Evolutionary conservation across 495 filamentous ascomycete genomes (phyloP), one percentile per base, ranked within the genome.

Genomic region (Cercophora samala): DNA sequence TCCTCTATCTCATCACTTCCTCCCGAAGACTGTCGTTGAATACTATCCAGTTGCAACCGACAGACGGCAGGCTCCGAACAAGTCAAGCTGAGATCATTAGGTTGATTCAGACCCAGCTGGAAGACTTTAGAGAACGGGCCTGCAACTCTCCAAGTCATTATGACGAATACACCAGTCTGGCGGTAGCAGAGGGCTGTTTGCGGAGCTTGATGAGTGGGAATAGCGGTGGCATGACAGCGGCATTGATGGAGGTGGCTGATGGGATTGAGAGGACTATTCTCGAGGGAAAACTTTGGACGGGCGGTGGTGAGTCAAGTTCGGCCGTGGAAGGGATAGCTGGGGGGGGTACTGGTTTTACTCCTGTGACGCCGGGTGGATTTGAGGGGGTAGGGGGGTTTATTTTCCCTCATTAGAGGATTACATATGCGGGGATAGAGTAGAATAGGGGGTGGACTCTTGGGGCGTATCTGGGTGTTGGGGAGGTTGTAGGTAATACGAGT

Each of bases 221-320:
- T 5, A 37, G 42, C 1, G 67, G 68, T 15, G 62, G 64, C 42
- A 58, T 72, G 22, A 17, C 37, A 9, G 29, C 53, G 22, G 63
- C 54, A 13, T 46, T 72, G 60, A 52, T 60, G 46, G 70, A 72
- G 67, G 66, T 63, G 1, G 70, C 72, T 26, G 68, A 60, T n/a
- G 66, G 67, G 58, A 66, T 72, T 18, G 74, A 74, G 67, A 67
- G 70, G 64, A 69, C 60, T 3, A 51, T 68, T 23, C 62, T 68
- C 5, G 46, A 64, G 29, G 67, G 65, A 8, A 66, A 55, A 13
- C 23, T 58, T 25, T 64, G 53, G 63, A 58, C 11, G 22, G 63
- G 60, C 13, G 60, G 37, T 26, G 53, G 53, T n/a, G 24, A 22
- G n/a, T n/a, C n/a, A n/a, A n/a, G n/a, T n/a, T n/a, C n/a, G n/a